These are phyloP conservation scores for Colletotrichum sp. DNA, from an alignment of 2,329 filamentous ascomycete species.

Conservation along the genomic window DNA sequence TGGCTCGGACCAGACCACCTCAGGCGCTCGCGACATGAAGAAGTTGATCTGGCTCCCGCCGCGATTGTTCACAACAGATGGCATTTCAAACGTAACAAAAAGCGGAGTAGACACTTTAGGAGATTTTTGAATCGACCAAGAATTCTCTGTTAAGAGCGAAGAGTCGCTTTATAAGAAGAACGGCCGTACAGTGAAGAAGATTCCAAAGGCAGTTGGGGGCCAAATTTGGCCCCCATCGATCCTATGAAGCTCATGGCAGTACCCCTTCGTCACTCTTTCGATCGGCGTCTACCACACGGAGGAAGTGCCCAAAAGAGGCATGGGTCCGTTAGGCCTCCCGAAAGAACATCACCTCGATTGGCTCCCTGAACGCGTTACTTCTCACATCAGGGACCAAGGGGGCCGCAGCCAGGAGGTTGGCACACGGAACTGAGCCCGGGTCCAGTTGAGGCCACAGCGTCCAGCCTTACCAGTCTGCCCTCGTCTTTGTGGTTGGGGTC, in stretches of 20 bases:
- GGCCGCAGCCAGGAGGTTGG: background rate
- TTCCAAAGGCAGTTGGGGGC: background rate
- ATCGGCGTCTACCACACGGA: background rate
- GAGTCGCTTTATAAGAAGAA: background rate
- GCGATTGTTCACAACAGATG: background rate
- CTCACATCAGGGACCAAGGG: background rate
- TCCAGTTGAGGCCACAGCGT: background rate
- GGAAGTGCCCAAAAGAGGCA: background rate
- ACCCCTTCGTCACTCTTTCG: background rate
- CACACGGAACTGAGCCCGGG: background rate
- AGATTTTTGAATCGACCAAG: background rate
- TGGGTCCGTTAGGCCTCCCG: background rate
- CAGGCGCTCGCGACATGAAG: background rate
- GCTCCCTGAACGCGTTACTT: background rate
- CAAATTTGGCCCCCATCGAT: background rate
- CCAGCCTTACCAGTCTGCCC: slow-evolving; percentile 5
- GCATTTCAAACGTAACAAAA: background rate
- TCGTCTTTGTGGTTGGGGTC: background rate
- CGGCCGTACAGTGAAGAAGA: background rate
- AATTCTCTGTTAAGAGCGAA: background rate
- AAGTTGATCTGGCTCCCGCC: slow-evolving; percentile 14
- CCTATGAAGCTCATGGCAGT: background rate
- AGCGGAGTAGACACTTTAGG: background rate
- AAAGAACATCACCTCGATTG: background rate
- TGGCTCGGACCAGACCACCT: background rate